A percentile compares a stretch with the other conserved stretches of the same genome.
phyloP scores from a whole-genome alignment of 805 yeast species.

The Starmerella floricola region DNA sequence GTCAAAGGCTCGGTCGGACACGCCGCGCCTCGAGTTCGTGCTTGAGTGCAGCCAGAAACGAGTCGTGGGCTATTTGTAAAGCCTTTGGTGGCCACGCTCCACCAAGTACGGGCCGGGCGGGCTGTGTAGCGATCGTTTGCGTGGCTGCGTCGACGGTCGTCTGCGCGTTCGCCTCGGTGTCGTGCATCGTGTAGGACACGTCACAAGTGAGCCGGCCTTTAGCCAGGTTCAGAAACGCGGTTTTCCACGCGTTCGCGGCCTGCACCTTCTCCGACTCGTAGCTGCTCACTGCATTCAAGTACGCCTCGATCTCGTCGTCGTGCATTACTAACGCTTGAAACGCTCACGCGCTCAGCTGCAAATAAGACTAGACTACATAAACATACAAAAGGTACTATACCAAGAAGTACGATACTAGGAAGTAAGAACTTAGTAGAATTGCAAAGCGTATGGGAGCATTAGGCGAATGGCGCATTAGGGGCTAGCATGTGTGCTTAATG shows the following conservation, averaged over 20 bases:
- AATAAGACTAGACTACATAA: too few relatives aligned
- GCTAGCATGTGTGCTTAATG: too few relatives aligned
- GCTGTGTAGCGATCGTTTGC: too few relatives aligned
- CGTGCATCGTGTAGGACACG: constrained; percentile 5
- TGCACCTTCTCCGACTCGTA: constrained; percentile 10
- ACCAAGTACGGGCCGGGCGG: constrained; percentile 43
- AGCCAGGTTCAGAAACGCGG: constrained; percentile 16
- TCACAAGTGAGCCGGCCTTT: constrained; percentile 9
- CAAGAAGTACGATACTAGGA: too few relatives aligned
- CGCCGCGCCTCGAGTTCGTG: constrained; percentile 6
- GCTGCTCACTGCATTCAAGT: constrained; percentile 11
- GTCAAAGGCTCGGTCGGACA: not conserved
- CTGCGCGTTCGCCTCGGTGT: constrained; percentile 6
- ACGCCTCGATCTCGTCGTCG: constrained; percentile 17
- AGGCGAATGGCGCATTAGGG: too few relatives aligned
- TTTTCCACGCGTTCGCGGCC: constrained; percentile 13
- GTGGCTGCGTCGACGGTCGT: constrained; percentile 20
- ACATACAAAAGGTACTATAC: too few relatives aligned
- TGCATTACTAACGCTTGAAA: not conserved
- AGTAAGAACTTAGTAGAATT: too few relatives aligned
- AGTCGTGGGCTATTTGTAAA: constrained; percentile 31
- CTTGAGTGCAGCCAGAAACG: constrained; percentile 30
- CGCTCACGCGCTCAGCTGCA: too few relatives aligned
- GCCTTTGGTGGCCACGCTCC: constrained; percentile 35
- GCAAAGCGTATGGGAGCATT: too few relatives aligned